Conservation (phyloP, 768 basidiomycete genomes). For the Xerocomus potaroensis region DNA sequence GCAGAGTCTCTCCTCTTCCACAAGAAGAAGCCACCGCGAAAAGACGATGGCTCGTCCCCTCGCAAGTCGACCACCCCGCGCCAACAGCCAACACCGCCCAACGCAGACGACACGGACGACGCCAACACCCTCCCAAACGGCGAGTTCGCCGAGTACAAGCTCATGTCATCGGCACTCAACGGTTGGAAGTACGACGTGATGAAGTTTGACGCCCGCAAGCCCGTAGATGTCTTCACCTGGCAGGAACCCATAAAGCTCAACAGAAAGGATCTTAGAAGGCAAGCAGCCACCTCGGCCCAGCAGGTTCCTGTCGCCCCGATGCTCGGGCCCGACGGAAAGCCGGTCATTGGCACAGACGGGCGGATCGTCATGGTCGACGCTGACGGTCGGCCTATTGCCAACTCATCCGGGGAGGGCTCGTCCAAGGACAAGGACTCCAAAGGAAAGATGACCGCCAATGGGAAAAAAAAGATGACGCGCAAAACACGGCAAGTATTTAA, state of each 20-base stretch:
- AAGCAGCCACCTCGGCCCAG: constrained; percentile 32
- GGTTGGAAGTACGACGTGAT: constrained; percentile 92
- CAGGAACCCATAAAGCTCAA: constrained; percentile 78
- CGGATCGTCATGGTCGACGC: constrained; percentile 77
- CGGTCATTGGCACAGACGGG: constrained; percentile 74
- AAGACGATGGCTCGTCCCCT: constrained; percentile 23
- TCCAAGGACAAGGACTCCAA: constrained; percentile 36
- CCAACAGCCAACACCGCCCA: constrained; percentile 37
- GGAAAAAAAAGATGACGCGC: constrained; percentile 75
- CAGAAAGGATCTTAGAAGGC: constrained; percentile 71
- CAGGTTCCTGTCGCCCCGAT: constrained; percentile 64
- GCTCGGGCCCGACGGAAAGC: constrained; percentile 81
- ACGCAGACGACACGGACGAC: constrained; percentile 48
- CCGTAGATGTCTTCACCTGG: constrained; percentile 68
- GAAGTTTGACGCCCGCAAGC: constrained; percentile 80
- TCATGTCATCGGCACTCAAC: constrained; percentile 75
- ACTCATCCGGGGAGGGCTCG: constrained; percentile 27
- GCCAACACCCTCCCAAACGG: constrained; percentile 57
- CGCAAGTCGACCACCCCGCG: constrained; percentile 37
- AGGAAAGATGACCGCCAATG: constrained; percentile 40
- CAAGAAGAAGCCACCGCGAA: constrained; percentile 49
- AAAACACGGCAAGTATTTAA: constrained; percentile 81
- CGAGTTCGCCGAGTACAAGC: constrained; percentile 69
- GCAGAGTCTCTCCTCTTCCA: constrained; percentile 59
- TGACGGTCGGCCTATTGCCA: constrained; percentile 64